Conservation (phyloP, 257 asterid species). For the Dorcoceras hygrometricum region DNA sequence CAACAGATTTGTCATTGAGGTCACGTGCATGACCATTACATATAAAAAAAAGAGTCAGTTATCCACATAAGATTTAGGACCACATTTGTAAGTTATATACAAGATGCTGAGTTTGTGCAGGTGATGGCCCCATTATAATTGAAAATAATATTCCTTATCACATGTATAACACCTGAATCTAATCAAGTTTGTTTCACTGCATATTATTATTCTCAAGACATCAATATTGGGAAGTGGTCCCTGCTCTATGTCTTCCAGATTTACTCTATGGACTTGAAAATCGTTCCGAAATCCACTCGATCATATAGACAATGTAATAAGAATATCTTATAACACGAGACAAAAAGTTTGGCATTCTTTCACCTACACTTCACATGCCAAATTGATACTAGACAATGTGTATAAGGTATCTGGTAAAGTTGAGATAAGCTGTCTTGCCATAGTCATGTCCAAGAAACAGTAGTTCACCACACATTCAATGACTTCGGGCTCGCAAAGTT, state of each 20-base stretch:
- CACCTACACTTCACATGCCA: background rate
- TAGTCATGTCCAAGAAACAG: background rate
- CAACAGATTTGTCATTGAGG: conserved; percentile 4
- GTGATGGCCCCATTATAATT: conserved; percentile 8
- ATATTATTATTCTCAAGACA: conserved; percentile 14
- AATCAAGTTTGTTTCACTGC: background rate
- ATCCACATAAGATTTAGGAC: conserved; percentile 35
- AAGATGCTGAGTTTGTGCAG: background rate
- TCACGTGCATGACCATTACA: background rate
- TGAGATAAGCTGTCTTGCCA: background rate
- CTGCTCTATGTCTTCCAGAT: conserved; percentile 26
- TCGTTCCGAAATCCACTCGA: conserved; percentile 3
- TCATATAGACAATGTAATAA: conserved; percentile 14
- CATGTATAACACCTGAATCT: background rate
- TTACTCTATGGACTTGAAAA: conserved; percentile 3
- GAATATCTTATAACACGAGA: conserved; percentile 14
- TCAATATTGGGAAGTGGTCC: conserved; percentile 55
- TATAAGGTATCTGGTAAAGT: background rate
- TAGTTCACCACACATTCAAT: background rate
- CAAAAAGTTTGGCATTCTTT: background rate
- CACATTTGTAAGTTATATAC: conserved; percentile 19
- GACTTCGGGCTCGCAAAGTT: background rate
- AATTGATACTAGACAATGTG: background rate
- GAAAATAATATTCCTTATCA: background rate
- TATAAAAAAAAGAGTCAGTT: background rate